Percentiles rank a stretch among this genome's conserved stretches.
These are phyloP conservation scores for Magnolia officinalis DNA, from an alignment of 164 flowering plant species.

Conservation along the genomic window DNA sequence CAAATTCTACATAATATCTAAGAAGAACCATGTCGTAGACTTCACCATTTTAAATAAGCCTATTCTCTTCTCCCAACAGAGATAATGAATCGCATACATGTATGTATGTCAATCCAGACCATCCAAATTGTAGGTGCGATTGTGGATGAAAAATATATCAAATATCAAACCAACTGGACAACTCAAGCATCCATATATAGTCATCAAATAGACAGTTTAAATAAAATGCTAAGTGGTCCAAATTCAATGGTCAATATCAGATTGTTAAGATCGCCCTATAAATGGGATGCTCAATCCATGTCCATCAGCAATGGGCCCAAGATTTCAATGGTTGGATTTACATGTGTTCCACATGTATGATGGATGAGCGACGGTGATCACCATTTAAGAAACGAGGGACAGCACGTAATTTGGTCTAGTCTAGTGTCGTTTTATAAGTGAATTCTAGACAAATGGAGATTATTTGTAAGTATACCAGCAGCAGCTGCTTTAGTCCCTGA, in stretches of 20 bases:
- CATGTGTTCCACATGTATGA: no score
- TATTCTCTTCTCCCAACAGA: no score
- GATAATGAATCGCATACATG: neutral
- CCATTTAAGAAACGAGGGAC: neutral
- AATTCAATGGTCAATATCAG: no score
- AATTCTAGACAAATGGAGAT: neutral
- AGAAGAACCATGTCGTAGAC: neutral
- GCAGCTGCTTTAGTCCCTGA: conserved; percentile 98
- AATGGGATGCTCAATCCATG: no score
- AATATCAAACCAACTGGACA: no score
- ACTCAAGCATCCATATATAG: no score
- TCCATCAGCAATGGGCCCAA: no score
- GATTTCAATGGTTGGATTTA: no score
- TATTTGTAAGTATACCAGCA: conserved; percentile 57
- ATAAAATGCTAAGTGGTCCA: no score
- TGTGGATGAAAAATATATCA: neutral
- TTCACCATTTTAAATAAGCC: neutral
- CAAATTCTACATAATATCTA: neutral
- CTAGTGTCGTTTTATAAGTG: neutral
- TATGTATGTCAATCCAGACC: neutral
- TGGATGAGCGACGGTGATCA: no score
- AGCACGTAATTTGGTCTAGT: neutral
- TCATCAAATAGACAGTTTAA: no score
- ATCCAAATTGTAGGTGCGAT: neutral
- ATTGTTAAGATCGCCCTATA: no score